These are phyloP conservation scores for Acanthamoeba comandoni DNA, from an alignment of 208 protist species.

Conservation along the genomic window DNA sequence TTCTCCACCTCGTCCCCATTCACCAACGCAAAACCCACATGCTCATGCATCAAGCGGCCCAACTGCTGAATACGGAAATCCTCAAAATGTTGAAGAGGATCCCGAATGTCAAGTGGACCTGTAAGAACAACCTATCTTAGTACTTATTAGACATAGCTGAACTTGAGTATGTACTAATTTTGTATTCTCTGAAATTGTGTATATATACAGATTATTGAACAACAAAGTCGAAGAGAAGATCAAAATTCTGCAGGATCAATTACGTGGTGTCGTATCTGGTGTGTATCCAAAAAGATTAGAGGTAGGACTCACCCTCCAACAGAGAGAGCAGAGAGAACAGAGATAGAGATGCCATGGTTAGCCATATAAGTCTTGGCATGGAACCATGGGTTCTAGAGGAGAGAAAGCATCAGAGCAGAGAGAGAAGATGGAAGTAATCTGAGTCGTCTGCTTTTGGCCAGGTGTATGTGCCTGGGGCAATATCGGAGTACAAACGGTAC, in stretches of 20 bases:
- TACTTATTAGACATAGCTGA: background rate
- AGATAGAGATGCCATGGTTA: too few relatives aligned
- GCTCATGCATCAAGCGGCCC: background rate
- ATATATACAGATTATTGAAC: background rate
- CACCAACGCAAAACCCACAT: too few relatives aligned
- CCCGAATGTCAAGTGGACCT: constrained; percentile 31
- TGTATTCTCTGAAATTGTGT: too few relatives aligned
- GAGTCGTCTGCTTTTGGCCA: too few relatives aligned
- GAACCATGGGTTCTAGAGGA: too few relatives aligned
- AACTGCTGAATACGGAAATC: background rate
- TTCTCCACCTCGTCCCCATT: too few relatives aligned
- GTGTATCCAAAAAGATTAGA: constrained; percentile 34
- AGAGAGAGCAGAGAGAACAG: too few relatives aligned
- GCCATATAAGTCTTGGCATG: too few relatives aligned
- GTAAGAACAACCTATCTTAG: background rate
- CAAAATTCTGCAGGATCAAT: constrained; percentile 5
- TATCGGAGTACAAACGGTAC: constrained; percentile 72
- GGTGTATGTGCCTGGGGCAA: constrained; percentile 67
- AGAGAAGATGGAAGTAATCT: too few relatives aligned
- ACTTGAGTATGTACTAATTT: too few relatives aligned
- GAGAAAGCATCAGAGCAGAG: too few relatives aligned
- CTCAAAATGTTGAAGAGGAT: background rate
- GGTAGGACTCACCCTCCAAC: too few relatives aligned
- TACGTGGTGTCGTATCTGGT: constrained; percentile 26
- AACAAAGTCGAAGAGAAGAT: constrained; percentile 65